Base-by-base conservation (phyloP, 2,329 filamentous ascomycete genomes). In the Claviceps monticola region DNA sequence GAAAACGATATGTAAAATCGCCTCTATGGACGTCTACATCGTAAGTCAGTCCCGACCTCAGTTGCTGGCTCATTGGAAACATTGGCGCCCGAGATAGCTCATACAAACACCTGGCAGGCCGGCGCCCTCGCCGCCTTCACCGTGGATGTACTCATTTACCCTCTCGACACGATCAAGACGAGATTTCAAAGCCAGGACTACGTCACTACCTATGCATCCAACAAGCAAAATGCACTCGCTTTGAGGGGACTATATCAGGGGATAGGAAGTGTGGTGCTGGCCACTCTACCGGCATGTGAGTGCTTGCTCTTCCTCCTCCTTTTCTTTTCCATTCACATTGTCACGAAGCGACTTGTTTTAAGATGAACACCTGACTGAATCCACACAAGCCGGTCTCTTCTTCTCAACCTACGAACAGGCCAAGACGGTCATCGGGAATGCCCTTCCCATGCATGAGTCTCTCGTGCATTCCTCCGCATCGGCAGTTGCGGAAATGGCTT, bases 91-190 rank as follows among this genome's bases (percentile, higher is more conserved):
- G 9, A 34, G 29, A 34, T 34, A 34, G 29, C 29, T 34, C 9
- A 34, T 11, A 11, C 29, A 34, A 34, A n/a, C 17, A 9, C 8
- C 13, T n/a, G 11, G 7, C 39, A 93, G 86, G 88, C 89, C 46
- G 89, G 89, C 52, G 88, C 88, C 51, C 76, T 86, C 51, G 89
- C 89, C 56, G 90, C 88, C 26, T 88, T 95, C 64, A 84, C 84
- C 1, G 85, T 95, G 52, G 88, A 95, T 65, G 72, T 94, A 48
- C 73, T 95, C 16, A 79, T 95, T 38, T 95, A 93, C 61, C 90
- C 89, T 0, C 74, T 95, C 16, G 90, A 95, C 64, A 96, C 89
- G 0, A 73, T 95, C 60, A 95, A 95, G 65, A 95, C 89, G 7
- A 79, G 89, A 9, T 76, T 88, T 47, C 89, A 95, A 64, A 88